Percentiles rank a stretch among this genome's conserved stretches.
Conservation (phyloP, 176 grass and related monocot genomes). For the Carex kokanica region DNA sequence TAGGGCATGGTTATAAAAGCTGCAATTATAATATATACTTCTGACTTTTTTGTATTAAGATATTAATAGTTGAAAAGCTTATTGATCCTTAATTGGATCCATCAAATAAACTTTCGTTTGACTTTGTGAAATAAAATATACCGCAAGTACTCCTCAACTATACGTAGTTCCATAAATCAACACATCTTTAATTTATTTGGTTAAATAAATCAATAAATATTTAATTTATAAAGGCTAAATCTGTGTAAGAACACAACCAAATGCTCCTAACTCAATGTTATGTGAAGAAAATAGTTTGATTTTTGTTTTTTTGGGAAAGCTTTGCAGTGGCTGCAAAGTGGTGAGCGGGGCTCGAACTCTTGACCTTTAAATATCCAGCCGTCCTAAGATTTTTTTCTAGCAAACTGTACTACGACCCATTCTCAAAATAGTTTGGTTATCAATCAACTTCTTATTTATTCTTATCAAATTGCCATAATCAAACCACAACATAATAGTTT, state of each 20-base stretch:
- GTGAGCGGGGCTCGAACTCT: too few species aligned
- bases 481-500: background rate
- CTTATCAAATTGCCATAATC: background rate
- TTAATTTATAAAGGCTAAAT: background rate
- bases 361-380: too few species aligned
- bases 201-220: too few species aligned
- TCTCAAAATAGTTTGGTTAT: too few species aligned
- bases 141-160: too few species aligned
- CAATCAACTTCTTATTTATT: background rate
- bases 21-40: background rate
- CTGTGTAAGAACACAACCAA: background rate
- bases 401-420: too few species aligned
- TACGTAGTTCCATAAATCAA: too few species aligned
- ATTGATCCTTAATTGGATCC: slow-evolving; percentile 8
- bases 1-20: background rate
- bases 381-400: too few species aligned
- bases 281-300: background rate
- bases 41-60: background rate
- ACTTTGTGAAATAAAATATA: background rate
- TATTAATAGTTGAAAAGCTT: background rate
- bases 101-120: background rate
- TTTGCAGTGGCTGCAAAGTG: too few species aligned
- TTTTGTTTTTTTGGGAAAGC: too few species aligned
- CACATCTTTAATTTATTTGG: too few species aligned
- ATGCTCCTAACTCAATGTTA: background rate